phyloP scores from a whole-genome alignment of 2,329 filamentous ascomycete species.

The Juglanconis sp. region DNA sequence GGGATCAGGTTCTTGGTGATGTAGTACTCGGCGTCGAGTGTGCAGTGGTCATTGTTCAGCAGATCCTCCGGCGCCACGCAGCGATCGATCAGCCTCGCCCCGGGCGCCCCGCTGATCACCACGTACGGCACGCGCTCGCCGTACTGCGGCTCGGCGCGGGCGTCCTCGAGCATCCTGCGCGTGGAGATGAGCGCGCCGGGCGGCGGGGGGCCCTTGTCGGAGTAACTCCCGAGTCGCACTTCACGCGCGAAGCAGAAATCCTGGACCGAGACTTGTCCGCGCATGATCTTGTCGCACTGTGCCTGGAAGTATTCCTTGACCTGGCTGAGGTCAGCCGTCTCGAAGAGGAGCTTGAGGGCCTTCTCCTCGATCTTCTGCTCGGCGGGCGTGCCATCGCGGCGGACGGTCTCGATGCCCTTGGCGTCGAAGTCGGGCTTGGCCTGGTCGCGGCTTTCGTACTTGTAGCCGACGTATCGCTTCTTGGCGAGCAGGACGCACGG shows the following conservation, averaged over 20 bases:
- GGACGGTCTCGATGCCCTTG: conserved; percentile 96
- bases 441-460: conserved; percentile 80
- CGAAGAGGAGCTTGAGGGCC: conserved; percentile 82
- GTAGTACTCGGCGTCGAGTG: conserved; percentile 94
- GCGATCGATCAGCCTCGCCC: conserved; percentile 80
- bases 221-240: conserved; percentile 86
- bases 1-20: conserved; percentile 95
- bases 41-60: conserved; percentile 70
- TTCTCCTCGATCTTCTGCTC: conserved; percentile 97
- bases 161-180: conserved; percentile 80
- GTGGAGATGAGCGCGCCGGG: conserved; percentile 87
- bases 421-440: conserved; percentile 86
- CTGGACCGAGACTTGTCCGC: conserved; percentile 80
- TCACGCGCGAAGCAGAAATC: conserved; percentile 96
- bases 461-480: conserved; percentile 97
- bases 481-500: conserved; percentile 93
- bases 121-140: conserved; percentile 95
- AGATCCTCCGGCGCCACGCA: conserved; percentile 85
- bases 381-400: conserved; percentile 88
- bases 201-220: conserved; percentile 73
- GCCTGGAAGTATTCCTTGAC: conserved; percentile 87
- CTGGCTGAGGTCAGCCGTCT: conserved; percentile 81
- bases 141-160: conserved; percentile 85
- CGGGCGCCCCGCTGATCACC: conserved; percentile 82
- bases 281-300: conserved; percentile 91